Conservation (phyloP, 805 yeast genomes). For the Wickerhamomyces bisporus region DNA sequence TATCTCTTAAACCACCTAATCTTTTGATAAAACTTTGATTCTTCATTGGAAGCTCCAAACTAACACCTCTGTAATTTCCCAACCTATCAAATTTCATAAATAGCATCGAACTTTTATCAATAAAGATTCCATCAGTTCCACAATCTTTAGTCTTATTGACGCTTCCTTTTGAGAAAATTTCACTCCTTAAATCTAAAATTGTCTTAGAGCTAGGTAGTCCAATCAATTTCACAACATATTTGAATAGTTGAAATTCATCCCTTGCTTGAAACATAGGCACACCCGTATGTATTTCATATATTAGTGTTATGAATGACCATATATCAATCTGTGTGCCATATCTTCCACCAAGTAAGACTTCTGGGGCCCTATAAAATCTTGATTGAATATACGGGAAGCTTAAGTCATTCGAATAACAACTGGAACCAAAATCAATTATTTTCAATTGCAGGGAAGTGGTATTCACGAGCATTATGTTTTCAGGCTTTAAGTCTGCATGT, state of each 20-base stretch:
- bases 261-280: constrained; percentile 82
- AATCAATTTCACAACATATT: constrained; percentile 68
- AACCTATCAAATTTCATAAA: constrained; percentile 31
- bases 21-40: constrained; percentile 17
- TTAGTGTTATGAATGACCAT: constrained; percentile 87
- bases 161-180: constrained; percentile 31
- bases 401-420: constrained; percentile 54
- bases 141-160: constrained; percentile 21
- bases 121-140: background rate
- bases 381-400: constrained; percentile 84
- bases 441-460: constrained; percentile 46
- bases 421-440: constrained; percentile 78
- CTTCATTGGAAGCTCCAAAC: constrained; percentile 7
- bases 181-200: constrained; percentile 35
- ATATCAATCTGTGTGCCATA: constrained; percentile 81
- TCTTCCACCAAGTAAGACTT: constrained; percentile 61
- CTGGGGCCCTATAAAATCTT: constrained; percentile 76
- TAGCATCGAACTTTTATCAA: constrained; percentile 27
- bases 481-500: constrained; percentile 87
- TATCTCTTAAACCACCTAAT: constrained; percentile 7
- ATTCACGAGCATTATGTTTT: constrained; percentile 59
- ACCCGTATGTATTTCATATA: constrained; percentile 87
- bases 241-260: constrained; percentile 73
- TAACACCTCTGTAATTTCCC: constrained; percentile 21
- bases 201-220: constrained; percentile 65